Percentiles rank a stretch among this genome's conserved stretches.
These are phyloP conservation scores for Aegilops sharonensis DNA, from an alignment of 176 grass and related monocot species.

Conservation along the genomic window DNA sequence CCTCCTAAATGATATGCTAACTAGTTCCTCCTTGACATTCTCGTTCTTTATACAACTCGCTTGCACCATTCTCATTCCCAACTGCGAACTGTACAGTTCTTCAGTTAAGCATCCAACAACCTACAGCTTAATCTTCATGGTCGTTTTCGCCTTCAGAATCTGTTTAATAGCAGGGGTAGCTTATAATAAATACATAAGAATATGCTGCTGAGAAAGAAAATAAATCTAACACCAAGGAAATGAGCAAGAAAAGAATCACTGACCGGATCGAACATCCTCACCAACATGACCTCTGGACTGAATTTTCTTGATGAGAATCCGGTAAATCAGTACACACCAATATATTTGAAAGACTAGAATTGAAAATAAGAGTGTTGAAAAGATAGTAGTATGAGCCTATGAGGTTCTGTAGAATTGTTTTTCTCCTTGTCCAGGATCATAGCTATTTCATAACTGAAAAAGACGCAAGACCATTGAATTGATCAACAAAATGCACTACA, in stretches of 20 bases:
- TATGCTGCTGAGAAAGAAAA: background rate
- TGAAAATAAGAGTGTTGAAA: background rate
- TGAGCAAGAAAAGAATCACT: background rate
- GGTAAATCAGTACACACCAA: background rate
- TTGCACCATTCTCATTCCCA: background rate
- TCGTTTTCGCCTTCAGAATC: background rate
- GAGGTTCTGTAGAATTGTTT: too few relatives aligned
- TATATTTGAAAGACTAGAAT: background rate
- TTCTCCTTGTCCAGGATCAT: too few relatives aligned
- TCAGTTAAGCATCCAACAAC: background rate
- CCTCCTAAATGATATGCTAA: too few relatives aligned
- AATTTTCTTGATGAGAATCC: background rate
- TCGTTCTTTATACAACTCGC: background rate
- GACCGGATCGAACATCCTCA: background rate
- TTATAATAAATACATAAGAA: background rate
- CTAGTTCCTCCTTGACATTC: background rate
- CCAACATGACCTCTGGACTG: background rate
- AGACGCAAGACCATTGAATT: too few relatives aligned
- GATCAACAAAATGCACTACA: too few relatives aligned
- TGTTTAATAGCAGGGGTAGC: background rate
- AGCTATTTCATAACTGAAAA: too few relatives aligned
- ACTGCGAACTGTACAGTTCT: background rate
- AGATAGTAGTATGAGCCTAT: background rate
- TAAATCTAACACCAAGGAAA: background rate
- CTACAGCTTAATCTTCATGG: background rate